Percentiles rank a stretch among this genome's conserved stretches.
These are phyloP conservation scores for Takashimella koratensis DNA, from an alignment of 1,284 basidiomycete species.

Conservation along the genomic window DNA sequence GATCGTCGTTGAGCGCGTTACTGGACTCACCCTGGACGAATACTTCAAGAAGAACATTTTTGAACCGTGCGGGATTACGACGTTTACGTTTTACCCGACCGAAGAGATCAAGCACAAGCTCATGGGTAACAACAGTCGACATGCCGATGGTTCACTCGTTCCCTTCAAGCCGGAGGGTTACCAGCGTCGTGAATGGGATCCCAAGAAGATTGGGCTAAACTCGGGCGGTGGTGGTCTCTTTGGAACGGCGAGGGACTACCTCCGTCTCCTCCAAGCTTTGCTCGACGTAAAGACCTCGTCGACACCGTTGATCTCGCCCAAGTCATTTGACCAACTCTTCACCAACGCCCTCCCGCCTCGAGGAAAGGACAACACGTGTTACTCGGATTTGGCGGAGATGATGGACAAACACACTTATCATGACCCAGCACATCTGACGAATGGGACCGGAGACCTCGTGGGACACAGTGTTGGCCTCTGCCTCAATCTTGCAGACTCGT, in stretches of 20 bases:
- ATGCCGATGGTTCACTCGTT: constrained; percentile 1
- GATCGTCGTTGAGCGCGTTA: constrained; percentile 33
- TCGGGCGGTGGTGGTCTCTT: constrained; percentile 20
- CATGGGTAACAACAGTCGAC: constrained; percentile 18
- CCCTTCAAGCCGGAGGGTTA: constrained; percentile 6
- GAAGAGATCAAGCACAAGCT: constrained; percentile 17
- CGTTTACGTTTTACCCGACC: constrained; percentile 34
- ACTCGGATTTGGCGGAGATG: constrained; percentile 13
- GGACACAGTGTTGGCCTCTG: constrained; percentile 13
- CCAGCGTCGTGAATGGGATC: not conserved
- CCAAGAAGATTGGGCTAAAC: constrained; percentile 9
- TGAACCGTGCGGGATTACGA: constrained; percentile 26
- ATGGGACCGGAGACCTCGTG: constrained; percentile 5
- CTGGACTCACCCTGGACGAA: constrained; percentile 30
- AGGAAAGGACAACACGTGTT: constrained; percentile 2
- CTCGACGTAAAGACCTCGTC: constrained; percentile 9
- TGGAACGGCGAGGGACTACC: constrained; percentile 15
- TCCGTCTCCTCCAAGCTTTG: constrained; percentile 14
- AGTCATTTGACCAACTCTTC: constrained; percentile 26
- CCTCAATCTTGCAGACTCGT: constrained; percentile 6
- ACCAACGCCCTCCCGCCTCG: constrained; percentile 12
- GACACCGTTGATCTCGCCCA: constrained; percentile 13
- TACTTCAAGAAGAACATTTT: constrained; percentile 42
- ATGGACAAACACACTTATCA: constrained; percentile 1
- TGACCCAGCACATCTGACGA: constrained; percentile 4